Evolutionary conservation across 352 stramenopile genomes (phyloP).

Genomic region (Globisporangium carolinianum): DNA sequence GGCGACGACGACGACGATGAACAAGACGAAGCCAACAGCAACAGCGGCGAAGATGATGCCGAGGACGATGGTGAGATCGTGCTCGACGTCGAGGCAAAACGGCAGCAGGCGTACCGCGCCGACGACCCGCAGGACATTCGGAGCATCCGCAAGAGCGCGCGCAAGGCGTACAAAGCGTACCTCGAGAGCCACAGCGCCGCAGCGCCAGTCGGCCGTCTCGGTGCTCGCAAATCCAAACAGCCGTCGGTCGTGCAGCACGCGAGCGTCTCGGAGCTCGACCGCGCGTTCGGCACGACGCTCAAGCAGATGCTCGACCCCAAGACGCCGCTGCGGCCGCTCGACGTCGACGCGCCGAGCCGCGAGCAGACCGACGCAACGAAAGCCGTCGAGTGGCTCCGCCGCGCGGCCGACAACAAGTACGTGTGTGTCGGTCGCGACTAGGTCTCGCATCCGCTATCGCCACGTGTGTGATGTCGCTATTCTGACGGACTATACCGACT

Average conservation of each 20-base stretch:
- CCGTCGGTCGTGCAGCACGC: constrained; percentile 47
- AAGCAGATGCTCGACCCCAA: constrained; percentile 61
- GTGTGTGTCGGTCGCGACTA: not conserved
- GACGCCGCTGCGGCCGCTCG: constrained; percentile 40
- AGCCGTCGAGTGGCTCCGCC: constrained; percentile 74
- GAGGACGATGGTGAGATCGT: constrained; percentile 18
- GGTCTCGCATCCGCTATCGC: not conserved
- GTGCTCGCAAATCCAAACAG: constrained; percentile 15
- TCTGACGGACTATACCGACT: no score
- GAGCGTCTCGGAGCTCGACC: constrained; percentile 50
- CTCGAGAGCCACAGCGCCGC: constrained; percentile 32
- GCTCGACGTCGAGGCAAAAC: constrained; percentile 64
- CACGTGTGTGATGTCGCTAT: not conserved
- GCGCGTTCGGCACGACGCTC: constrained; percentile 65
- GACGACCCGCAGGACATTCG: constrained; percentile 61
- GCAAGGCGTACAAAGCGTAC: constrained; percentile 72
- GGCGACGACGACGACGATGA: constrained; percentile 26
- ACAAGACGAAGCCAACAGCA: constrained; percentile 10
- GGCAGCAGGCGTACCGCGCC: constrained; percentile 29
- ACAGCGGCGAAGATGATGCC: constrained; percentile 17
- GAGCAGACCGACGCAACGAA: constrained; percentile 50
- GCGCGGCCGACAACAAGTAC: constrained; percentile 57
- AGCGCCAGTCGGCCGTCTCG: constrained; percentile 5
- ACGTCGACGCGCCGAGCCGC: constrained; percentile 17
- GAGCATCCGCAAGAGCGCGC: constrained; percentile 72